Evolutionary conservation across 2,329 filamentous ascomycete genomes (phyloP), one percentile per base, ranked within the genome.

Genomic region (Aspergillus eucalypticola): DNA sequence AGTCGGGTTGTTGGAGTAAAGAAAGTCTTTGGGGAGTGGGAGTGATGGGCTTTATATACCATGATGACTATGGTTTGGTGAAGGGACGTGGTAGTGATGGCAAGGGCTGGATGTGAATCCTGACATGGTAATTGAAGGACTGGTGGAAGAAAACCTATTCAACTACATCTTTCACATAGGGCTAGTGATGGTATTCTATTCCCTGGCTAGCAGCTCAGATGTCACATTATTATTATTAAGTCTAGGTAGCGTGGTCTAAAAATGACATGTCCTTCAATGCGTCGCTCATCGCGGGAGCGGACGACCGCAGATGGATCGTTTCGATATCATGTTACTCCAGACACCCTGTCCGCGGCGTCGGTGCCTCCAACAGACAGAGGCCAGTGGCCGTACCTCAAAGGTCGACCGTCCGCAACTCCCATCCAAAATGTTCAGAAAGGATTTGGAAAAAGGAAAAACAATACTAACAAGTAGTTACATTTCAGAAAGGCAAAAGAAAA

Each of bases 191-290:
- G 32, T 35, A 23, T 13, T 42, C 17, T 29, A 42, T 51, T 35
- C 32, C 25, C n/a, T 29, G n/a, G 15, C 17, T 38, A 25, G n/a
- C n/a, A 41, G 39, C 23, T 55, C 41, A 32, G 44, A 32, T 55
- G 39, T 44, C 53, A 44, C 53, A 67, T 67, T 68, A 68, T 44
- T 66, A 68, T 44, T 64, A 68, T 67, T 68, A 68, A 53, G 62
- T 64, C 57, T 66, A 68, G 54, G 61, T 61, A 59, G 50, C 65
- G 54, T 60, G 59, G 65, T 64, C 60, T 65, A 63, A 62, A 53
- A 60, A 60, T 63, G 61, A 53, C 60, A 60, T 60, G 61, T 62
- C 64, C 62, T 60, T 63, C 54, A 60, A 51, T 39, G 55, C 60
- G 54, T 51, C 54, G 50, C 29, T 39, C 32, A 41, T 54, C 39